phyloP scores from a whole-genome alignment of 345 rosid genomes.

The Hibiscus tridactylites region DNA sequence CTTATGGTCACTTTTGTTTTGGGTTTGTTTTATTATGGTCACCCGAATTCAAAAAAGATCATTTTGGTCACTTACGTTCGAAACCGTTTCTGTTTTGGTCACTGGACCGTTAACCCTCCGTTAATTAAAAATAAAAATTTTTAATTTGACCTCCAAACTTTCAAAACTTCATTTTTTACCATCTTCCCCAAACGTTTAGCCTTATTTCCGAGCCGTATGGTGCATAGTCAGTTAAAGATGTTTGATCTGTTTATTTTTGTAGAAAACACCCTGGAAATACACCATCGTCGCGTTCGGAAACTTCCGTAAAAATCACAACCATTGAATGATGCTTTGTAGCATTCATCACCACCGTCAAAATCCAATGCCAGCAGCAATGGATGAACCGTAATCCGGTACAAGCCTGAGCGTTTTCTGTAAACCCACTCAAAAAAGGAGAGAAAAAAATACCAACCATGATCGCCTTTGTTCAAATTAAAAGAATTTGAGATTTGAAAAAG shows the following conservation, averaged over 20 bases:
- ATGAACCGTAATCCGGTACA: slow-evolving; percentile 21
- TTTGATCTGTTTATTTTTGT: neutral
- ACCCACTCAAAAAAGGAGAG: neutral
- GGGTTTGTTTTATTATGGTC: no score
- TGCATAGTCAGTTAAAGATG: no score
- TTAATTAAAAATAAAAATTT: no score
- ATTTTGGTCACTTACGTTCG: no score
- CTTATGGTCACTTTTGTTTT: no score
- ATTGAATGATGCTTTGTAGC: slow-evolving; percentile 28
- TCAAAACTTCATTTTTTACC: no score
- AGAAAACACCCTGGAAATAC: slow-evolving; percentile 6
- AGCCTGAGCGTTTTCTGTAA: slow-evolving; percentile 18
- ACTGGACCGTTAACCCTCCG: no score
- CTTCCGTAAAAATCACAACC: slow-evolving; percentile 4
- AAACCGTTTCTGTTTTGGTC: no score
- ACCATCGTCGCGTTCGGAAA: neutral
- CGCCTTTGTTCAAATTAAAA: slow-evolving; percentile 10
- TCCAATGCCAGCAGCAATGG: slow-evolving; percentile 23
- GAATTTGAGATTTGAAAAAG: neutral
- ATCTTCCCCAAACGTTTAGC: no score
- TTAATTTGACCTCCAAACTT: no score
- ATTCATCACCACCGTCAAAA: slow-evolving; percentile 23
- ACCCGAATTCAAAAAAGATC: no score
- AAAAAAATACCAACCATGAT: neutral
- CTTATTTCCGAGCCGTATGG: no score